A percentile compares a stretch with the other conserved stretches of the same genome.
phyloP scores from a whole-genome alignment of 2,329 filamentous ascomycete species.

The Fusarium decemcellulare region DNA sequence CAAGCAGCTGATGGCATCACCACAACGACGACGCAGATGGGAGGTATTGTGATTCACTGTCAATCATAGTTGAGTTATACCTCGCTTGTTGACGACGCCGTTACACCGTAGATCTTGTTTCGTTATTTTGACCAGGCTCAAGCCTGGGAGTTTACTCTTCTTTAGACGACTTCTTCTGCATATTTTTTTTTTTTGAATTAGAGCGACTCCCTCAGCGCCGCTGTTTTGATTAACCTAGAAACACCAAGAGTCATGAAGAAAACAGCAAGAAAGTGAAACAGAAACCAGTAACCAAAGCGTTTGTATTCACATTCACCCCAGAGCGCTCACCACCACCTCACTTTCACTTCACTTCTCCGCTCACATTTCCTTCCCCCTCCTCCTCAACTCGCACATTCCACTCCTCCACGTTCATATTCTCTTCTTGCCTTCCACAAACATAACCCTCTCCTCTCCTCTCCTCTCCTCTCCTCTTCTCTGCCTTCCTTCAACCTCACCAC shows the following conservation, averaged over 20 bases:
- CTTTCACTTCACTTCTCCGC: conserved; percentile 1
- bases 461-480: not conserved
- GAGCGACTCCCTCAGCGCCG: too few species aligned
- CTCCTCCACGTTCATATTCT: not conserved
- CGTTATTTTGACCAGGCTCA: not conserved
- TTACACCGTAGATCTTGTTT: not conserved
- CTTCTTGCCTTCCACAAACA: not conserved
- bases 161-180: too few species aligned
- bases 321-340: conserved; percentile 1
- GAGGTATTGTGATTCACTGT: conserved; percentile 7
- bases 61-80: not conserved
- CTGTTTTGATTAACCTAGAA: not conserved
- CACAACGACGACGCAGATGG: not conserved
- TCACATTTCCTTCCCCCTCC: conserved; percentile 4
- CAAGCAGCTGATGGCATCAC: conserved; percentile 1
- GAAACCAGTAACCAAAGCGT: not conserved
- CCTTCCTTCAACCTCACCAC: not conserved
- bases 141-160: not conserved
- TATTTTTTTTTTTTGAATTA: too few species aligned
- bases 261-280: not conserved
- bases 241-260: not conserved
- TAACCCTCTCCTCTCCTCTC: not conserved
- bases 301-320: conserved; percentile 3
- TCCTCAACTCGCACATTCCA: not conserved
- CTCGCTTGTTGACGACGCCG: not conserved